Evolutionary conservation across 1,139 yeast species (phyloP), one percentile per base, ranked within the genome.

Genomic region (Kazachstania sp.): DNA sequence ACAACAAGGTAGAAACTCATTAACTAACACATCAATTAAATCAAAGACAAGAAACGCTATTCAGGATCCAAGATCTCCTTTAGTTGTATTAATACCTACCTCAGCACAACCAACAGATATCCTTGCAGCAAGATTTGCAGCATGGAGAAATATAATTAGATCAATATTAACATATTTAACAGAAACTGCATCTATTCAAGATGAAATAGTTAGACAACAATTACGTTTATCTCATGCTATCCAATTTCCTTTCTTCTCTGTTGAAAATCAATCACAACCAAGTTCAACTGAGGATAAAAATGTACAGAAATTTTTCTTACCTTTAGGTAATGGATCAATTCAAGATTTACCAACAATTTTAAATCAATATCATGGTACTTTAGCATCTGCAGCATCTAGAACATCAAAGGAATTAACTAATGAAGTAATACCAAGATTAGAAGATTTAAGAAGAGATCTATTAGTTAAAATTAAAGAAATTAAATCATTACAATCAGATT

Each of bases 391-490:
- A 44, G 81, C 88, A 1, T 77, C 81, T 39, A 74, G 79, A 49
- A 77, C 88, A 0, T 76, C 86, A 28, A 83, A 82, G 62, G 96
- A 87, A 57, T 71, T 88, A 51, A 77, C 74, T 48, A 70, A 72
- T 43, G 75, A 79, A 35, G 78, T 87, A 16, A 78, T 90, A 43
- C 97, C 97, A 39, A 77, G 94, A 53, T 71, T 90, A 40, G 96
- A 87, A 61, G 95, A 86, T 58, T 73, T 90, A 57, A 77, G 94
- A 57, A 77, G 86, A 52, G 97, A 88, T 64, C 71, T 90, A 51
- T 67, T 84, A 51, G 81, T 86, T 45, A 88, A 90, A 63, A 86
- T 88, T 53, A 87, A 84, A 66, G 97, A 90, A 65, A 88, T 90
- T 57, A 84, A 81, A 62, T 77, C 84, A 47, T 70, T 88, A 51